Evolutionary conservation across 202 grass and related monocot species (phyloP).

Genomic region (Schoenoplectus tabernaemontani): DNA sequence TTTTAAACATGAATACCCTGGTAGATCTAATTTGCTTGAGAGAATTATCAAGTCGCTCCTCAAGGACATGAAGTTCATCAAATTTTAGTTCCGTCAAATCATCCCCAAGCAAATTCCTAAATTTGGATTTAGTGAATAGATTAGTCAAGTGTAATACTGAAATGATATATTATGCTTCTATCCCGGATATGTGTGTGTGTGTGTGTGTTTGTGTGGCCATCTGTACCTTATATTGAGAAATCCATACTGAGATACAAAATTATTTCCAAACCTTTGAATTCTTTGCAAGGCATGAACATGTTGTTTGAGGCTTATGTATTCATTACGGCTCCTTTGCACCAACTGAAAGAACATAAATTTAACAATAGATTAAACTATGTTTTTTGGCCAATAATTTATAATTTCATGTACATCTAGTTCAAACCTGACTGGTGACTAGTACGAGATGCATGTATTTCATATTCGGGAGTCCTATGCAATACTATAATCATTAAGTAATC

Average conservation of each 20-base stretch:
- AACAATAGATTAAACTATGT: not conserved
- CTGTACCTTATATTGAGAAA: not conserved
- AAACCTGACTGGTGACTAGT: not conserved
- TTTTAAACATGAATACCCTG: slow-evolving; percentile 47
- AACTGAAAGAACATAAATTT: slow-evolving; percentile 42
- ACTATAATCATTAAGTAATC: not conserved
- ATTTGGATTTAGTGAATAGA: slow-evolving; percentile 8
- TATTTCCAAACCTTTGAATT: slow-evolving; percentile 47
- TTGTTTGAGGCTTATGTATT: slow-evolving; percentile 71
- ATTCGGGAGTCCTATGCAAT: not conserved
- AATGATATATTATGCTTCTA: not conserved
- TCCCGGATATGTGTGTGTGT: not conserved
- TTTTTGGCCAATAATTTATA: not conserved
- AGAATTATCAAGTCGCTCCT: slow-evolving; percentile 80
- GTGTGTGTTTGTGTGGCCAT: not conserved
- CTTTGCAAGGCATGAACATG: slow-evolving; percentile 62
- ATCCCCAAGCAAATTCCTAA: slow-evolving; percentile 91
- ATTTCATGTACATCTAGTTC: not conserved
- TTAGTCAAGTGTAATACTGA: not conserved
- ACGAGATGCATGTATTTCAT: not conserved
- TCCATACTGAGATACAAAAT: not conserved
- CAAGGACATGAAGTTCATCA: slow-evolving; percentile 79
- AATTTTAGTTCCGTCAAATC: slow-evolving; percentile 49
- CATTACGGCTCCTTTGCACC: slow-evolving; percentile 67
- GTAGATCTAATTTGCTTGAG: slow-evolving; percentile 88